Conservation (phyloP, 805 yeast genomes). For the Cephaloascus fragrans region DNA sequence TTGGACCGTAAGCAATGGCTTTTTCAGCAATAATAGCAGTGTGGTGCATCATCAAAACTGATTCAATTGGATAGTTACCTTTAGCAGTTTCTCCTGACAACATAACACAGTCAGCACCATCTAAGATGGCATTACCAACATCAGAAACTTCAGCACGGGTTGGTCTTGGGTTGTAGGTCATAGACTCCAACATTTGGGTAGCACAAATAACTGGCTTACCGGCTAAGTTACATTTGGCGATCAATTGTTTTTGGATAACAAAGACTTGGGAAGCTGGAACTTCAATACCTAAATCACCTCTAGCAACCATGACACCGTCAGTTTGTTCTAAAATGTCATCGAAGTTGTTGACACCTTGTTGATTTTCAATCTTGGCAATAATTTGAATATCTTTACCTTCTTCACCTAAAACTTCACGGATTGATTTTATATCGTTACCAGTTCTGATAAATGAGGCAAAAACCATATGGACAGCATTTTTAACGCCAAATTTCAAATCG, state of each 20-base stretch:
- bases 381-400: constrained; percentile 95
- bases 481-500: constrained; percentile 91
- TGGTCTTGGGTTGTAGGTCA: constrained; percentile 99
- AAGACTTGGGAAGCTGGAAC: constrained; percentile 98
- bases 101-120: constrained; percentile 99
- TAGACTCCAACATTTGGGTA: constrained; percentile 98
- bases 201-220: constrained; percentile 99
- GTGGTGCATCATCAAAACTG: constrained; percentile 98
- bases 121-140: constrained; percentile 98
- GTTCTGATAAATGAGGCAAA: constrained; percentile 98
- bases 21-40: constrained; percentile 94
- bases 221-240: constrained; percentile 98
- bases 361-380: constrained; percentile 96
- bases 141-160: constrained; percentile 99
- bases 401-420: constrained; percentile 93
- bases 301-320: constrained; percentile 99
- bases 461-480: constrained; percentile 95
- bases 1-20: constrained; percentile 81
- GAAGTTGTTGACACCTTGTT: constrained; percentile 99
- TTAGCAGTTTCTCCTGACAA: constrained; percentile 99
- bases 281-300: constrained; percentile 99
- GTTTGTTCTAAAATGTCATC: constrained; percentile 91
- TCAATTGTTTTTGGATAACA: constrained; percentile 96
- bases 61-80: constrained; percentile 97
- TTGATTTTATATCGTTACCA: constrained; percentile 80